phyloP scores from a whole-genome alignment of 768 basidiomycete species.

The Kwoniella heveanensis region DNA sequence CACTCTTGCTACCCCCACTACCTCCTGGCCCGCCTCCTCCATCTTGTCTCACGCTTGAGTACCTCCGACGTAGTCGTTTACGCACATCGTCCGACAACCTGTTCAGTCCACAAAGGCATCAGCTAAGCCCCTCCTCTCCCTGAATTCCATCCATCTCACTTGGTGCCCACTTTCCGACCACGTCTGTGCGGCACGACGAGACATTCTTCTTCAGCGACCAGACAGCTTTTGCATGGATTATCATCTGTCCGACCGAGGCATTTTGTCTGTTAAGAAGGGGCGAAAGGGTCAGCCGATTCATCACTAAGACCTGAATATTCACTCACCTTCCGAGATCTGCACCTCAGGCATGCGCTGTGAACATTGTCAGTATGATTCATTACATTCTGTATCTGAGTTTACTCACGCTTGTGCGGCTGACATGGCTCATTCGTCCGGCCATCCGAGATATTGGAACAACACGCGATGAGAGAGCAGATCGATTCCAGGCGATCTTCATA shows the following conservation, averaged over 20 bases:
- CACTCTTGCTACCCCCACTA: conserved; percentile 1
- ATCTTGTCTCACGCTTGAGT: neutral
- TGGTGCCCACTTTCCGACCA: conserved; percentile 17
- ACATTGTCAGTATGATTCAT: neutral
- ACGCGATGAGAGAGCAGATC: too few species aligned
- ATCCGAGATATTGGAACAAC: too few species aligned
- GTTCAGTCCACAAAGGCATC: neutral
- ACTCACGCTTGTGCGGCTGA: neutral
- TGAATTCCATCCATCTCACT: neutral
- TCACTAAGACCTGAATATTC: neutral
- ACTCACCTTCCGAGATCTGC: conserved; percentile 17
- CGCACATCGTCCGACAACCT: conserved; percentile 12
- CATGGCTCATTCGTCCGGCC: neutral
- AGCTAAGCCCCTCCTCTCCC: too few species aligned
- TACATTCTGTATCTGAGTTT: neutral
- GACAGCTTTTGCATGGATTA: conserved; percentile 6
- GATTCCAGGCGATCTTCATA: too few species aligned
- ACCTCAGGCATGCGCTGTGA: conserved; percentile 11
- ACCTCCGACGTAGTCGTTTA: neutral
- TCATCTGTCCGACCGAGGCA: conserved; percentile 12
- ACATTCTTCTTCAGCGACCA: neutral
- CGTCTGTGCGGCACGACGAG: conserved; percentile 15
- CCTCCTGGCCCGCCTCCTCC: too few species aligned
- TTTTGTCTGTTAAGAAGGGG: conserved; percentile 4
- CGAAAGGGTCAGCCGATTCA: neutral